These are phyloP conservation scores for Theileria orientalis DNA, from an alignment of 169 alveolate genomes.

Conservation along the genomic window DNA sequence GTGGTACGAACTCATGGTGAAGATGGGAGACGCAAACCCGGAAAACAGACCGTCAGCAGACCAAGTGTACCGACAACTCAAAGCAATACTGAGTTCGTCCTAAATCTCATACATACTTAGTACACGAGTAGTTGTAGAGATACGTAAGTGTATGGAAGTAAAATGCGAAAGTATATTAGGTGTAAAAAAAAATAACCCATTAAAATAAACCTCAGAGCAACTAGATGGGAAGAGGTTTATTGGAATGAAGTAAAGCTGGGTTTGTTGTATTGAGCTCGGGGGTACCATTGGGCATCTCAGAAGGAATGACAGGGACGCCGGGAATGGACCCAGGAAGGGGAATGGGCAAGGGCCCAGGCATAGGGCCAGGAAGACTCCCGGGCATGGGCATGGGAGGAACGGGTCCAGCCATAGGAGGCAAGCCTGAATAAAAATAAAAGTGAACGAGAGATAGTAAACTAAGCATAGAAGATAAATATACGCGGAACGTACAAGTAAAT, in stretches of 20 bases:
- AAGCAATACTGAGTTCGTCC: slow-evolving; percentile 43
- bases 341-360: neutral
- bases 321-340: neutral
- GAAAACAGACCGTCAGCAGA: slow-evolving; percentile 84
- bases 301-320: slow-evolving; percentile 5
- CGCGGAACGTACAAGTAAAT: too few relatives aligned
- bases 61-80: slow-evolving; percentile 71
- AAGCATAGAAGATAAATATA: too few relatives aligned
- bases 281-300: neutral
- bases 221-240: neutral
- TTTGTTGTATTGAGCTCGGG: neutral
- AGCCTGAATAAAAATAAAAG: too few relatives aligned
- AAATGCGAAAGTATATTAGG: too few relatives aligned
- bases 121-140: too few relatives aligned
- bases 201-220: too few relatives aligned
- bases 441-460: too few relatives aligned
- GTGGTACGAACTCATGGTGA: slow-evolving; percentile 79
- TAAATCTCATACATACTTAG: neutral
- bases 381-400: neutral
- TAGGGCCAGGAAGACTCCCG: neutral
- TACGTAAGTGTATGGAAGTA: too few relatives aligned
- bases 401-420: neutral
- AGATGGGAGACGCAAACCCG: slow-evolving; percentile 83
- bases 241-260: too few relatives aligned
- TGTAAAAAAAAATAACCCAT: too few relatives aligned